Conservation (phyloP, 768 basidiomycete species). For the Amyloporia xantha region DNA sequence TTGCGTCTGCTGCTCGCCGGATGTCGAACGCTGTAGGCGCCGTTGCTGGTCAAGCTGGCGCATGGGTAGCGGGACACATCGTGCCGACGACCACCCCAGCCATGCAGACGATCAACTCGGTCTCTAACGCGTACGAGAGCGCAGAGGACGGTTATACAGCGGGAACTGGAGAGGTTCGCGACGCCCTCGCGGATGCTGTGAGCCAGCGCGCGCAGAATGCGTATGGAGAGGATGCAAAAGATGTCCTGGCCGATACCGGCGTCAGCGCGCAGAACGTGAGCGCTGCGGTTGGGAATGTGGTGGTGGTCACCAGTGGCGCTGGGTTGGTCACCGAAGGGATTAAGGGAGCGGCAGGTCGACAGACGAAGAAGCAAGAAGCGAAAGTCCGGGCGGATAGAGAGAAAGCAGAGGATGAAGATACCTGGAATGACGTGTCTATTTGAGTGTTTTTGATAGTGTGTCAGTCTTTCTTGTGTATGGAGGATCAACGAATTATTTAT, state of each 20-base stretch:
- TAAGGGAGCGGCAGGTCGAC: conserved; percentile 16
- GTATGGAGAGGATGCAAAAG: conserved; percentile 15
- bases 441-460: too few species aligned
- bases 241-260: conserved; percentile 11
- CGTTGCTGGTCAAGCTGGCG: conserved; percentile 17
- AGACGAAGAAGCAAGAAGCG: conserved; percentile 11
- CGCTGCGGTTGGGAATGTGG: conserved; percentile 12
- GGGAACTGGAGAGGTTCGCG: conserved; percentile 11
- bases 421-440: conserved; percentile 4
- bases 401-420: neutral
- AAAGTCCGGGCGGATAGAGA: neutral
- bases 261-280: conserved; percentile 16
- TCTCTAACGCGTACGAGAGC: conserved; percentile 7
- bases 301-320: conserved; percentile 13
- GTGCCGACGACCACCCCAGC: conserved; percentile 10
- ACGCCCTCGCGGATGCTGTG: conserved; percentile 12
- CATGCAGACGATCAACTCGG: conserved; percentile 9
- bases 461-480: too few species aligned
- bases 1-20: conserved; percentile 14
- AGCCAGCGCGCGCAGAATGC: conserved; percentile 18
- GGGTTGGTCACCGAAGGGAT: conserved; percentile 11
- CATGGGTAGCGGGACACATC: conserved; percentile 17
- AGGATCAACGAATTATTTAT: too few species aligned
- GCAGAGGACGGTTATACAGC: conserved; percentile 6
- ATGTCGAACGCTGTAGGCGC: conserved; percentile 12